Base-by-base conservation (phyloP, 352 stramenopile genomes). In the Globisporangium paroecandrum region DNA sequence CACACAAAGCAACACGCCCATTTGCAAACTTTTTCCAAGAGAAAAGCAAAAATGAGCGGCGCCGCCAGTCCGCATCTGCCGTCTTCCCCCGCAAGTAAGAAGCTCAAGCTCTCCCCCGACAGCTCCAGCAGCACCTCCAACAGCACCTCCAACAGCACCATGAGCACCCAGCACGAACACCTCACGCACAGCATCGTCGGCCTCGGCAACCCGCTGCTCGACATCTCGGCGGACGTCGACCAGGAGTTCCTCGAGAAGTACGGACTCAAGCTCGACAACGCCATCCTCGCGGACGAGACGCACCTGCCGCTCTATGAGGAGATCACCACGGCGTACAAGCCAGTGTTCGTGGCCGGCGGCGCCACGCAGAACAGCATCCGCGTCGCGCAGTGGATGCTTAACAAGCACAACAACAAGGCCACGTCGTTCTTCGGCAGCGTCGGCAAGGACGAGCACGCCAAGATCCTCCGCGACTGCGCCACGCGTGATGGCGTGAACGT, bases 361-460 rank as follows among this genome's bases (percentile, higher is more conserved):
- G 97, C 98, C 54, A 99, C 98, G 20, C 98, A 99, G 82, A 99
- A 99, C 88, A 96, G 87, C 66, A 99, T 99, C 77, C 96, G 98
- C 62, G 96, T 99, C n/a, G 97, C 97, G 4, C 97, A 99, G 82
- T 99, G 98, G 98, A 99, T 99, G 97, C 81, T 98, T 64, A 93
- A 94, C 71, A 83, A 89, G 66, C 74, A 91, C 77, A 94, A 94
- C 78, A 67, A 73, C 59, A 73, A 68, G 51, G 87, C 87, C 51
- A 98, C 93, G 69, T 95, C 94, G 38, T 99, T 98, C 85, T 97
- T 99, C 69, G 98, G 98, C 69, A 97, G 87, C 74, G 91, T 99
- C 66, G 98, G 98, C 65, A 93, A 97, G 71, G 98, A 99, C 81
- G 86, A 87, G 18, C 98, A 98, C 72, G 97, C 85, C 24, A 81